These are phyloP conservation scores for Raphanus raphanistrum DNA, from an alignment of 345 rosid species.

Conservation along the genomic window DNA sequence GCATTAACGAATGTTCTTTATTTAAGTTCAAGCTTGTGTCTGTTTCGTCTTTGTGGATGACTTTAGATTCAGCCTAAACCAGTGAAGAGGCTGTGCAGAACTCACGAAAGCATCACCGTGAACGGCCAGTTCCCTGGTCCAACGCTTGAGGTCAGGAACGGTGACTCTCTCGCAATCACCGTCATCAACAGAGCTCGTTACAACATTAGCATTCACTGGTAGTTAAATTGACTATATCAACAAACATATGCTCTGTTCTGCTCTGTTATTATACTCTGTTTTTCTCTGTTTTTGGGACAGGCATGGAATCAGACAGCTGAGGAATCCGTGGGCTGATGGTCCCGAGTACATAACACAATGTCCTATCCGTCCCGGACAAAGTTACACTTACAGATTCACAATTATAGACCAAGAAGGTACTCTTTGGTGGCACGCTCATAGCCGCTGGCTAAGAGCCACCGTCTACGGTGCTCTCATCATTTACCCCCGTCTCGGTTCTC, in stretches of 20 bases:
- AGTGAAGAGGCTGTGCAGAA: constrained; percentile 95
- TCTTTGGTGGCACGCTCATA: constrained; percentile 95
- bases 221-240: neutral
- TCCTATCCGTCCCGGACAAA: constrained; percentile 71
- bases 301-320: constrained; percentile 68
- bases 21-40: neutral
- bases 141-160: constrained; percentile 66
- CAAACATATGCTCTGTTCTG: constrained; percentile 6
- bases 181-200: constrained; percentile 68
- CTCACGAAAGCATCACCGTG: constrained; percentile 64
- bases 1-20: neutral
- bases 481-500: constrained; percentile 59
- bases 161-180: constrained; percentile 66
- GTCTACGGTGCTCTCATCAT: constrained; percentile 81
- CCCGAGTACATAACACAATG: constrained; percentile 81
- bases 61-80: constrained; percentile 56
- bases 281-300: constrained; percentile 8
- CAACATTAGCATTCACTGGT: constrained; percentile 79
- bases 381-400: constrained; percentile 60
- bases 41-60: neutral
- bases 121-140: constrained; percentile 92
- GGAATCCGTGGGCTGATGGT: constrained; percentile 96
- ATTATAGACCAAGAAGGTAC: constrained; percentile 72
- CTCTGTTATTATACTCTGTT: constrained; percentile 25
- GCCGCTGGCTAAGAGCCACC: constrained; percentile 80